A percentile compares a stretch with the other conserved stretches of the same genome.
phyloP scores from a whole-genome alignment of 1,139 yeast genomes.

The Arxiozyma telluris region DNA sequence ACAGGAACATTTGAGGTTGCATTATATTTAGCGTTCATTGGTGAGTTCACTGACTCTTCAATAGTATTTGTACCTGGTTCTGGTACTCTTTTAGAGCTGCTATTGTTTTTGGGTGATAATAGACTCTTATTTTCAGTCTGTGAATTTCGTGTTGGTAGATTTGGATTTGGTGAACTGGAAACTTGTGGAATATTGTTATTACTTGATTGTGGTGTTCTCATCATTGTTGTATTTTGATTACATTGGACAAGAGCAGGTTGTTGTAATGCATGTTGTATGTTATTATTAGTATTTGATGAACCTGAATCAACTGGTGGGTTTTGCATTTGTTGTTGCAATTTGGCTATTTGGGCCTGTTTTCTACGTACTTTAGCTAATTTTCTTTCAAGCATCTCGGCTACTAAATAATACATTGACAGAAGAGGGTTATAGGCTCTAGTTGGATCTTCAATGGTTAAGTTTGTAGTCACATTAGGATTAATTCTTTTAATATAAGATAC shows the following conservation, averaged over 20 bases:
- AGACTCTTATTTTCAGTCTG: not conserved
- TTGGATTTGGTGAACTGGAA: conserved; percentile 3
- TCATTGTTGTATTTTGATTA: conserved; percentile 1
- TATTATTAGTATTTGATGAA: conserved; percentile 6
- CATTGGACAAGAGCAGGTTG: conserved; percentile 3
- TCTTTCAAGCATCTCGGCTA: conserved; percentile 70
- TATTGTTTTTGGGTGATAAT: not conserved
- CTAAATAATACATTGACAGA: conserved; percentile 76
- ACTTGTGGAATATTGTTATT: conserved; percentile 5
- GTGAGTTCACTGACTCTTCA: conserved; percentile 3
- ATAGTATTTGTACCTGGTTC: not conserved
- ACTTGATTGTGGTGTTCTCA: conserved; percentile 2
- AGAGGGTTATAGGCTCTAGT: conserved; percentile 85
- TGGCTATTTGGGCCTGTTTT: conserved; percentile 14
- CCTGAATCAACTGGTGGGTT: conserved; percentile 16
- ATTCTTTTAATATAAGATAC: conserved; percentile 9
- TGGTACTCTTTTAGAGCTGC: not conserved
- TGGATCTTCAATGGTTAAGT: conserved; percentile 52
- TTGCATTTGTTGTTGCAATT: conserved; percentile 10
- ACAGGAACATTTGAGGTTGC: not conserved
- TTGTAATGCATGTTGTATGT: not conserved
- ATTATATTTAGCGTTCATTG: conserved; percentile 2
- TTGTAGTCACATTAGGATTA: conserved; percentile 1
- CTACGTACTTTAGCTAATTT: conserved; percentile 44
- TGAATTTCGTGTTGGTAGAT: not conserved